Base-by-base conservation (phyloP, 352 stramenopile genomes). In the Peronospora destructor region DNA sequence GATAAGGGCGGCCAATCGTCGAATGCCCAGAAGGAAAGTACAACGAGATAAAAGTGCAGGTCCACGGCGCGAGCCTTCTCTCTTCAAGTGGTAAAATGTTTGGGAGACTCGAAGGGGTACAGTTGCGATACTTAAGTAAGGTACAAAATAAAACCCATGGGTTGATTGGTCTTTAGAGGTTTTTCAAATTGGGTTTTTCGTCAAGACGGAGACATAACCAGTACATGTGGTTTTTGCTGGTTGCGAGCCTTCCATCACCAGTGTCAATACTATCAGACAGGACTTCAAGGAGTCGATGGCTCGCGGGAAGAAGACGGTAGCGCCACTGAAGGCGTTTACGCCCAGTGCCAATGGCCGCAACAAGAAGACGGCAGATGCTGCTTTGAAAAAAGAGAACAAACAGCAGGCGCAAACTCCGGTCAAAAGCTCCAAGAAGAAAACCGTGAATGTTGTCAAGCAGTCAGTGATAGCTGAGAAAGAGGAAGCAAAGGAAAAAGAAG, bases 291-390 rank as follows among this genome's bases (percentile, higher is more conserved):
- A 57, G 46, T 30, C 21, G 12, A 76, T 77, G 68, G 68, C 48
- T 61, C 64, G 64, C 33, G 48, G 54, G 28, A 77, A 69, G 55
- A 72, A 72, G 51, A 62, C 44, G 1, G 21, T 30, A 26, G 49
- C 45, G 29, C 60, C 67, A 34, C 54, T 76, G 7, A 76, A 76
- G 64, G 56, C 67, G 46, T 73, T 59, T n/a, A 66, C 45, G 48
- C 60, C 59, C 28, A 59, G 29, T 25, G 11, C 13, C 39, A 52
- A 59, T 56, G 36, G 40, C 29, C 11, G 14, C 32, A 52, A 37
- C 19, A 66, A 66, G 35, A 68, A 61, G 40, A 66, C 46, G 23
- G 46, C 58, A 1, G 54, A 43, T n/a, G 38, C 60, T 21, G 46
- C 49, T n/a, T 8, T 37, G 43, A 67, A 64, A 34, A 70, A 61